These are phyloP conservation scores for Cladophialophora yegresii DNA, from an alignment of 2,329 filamentous ascomycete genomes.

Conservation along the genomic window DNA sequence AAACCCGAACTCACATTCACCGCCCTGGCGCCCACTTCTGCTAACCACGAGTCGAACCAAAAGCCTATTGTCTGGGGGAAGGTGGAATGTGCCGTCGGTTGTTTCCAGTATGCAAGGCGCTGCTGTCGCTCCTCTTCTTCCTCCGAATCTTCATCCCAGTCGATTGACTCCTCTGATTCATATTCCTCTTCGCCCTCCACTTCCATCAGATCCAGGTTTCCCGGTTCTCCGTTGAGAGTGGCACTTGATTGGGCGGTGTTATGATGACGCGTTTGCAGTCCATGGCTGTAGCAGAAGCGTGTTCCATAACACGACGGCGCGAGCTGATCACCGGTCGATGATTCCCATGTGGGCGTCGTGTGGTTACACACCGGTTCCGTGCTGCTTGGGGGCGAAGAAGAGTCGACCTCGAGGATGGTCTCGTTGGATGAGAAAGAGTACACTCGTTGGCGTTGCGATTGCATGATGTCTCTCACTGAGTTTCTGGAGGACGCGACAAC, in stretches of 20 bases:
- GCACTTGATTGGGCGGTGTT: neutral
- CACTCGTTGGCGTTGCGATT: neutral
- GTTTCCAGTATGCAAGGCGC: neutral
- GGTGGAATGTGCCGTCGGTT: neutral
- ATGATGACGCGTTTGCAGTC: neutral
- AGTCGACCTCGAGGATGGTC: slow-evolving; percentile 13
- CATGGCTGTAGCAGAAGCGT: neutral
- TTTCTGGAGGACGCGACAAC: neutral
- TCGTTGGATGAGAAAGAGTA: slow-evolving; percentile 12
- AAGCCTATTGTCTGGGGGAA: slow-evolving; percentile 24
- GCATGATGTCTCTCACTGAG: slow-evolving; percentile 7
- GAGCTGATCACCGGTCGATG: neutral
- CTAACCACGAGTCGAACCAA: slow-evolving; percentile 24
- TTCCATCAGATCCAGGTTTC: neutral
- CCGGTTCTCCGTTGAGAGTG: neutral
- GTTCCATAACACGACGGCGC: neutral
- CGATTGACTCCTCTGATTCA: slow-evolving; percentile 6
- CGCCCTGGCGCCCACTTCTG: slow-evolving; percentile 2
- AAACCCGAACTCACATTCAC: slow-evolving; percentile 10
- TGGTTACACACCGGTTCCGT: neutral
- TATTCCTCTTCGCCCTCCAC: neutral
- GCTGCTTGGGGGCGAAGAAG: slow-evolving; percentile 5
- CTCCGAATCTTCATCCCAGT: slow-evolving; percentile 12
- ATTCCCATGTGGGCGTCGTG: neutral
- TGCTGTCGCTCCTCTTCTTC: neutral